Base-by-base conservation (phyloP, 495 filamentous ascomycete species). In the Lasiosphaeria hispida region DNA sequence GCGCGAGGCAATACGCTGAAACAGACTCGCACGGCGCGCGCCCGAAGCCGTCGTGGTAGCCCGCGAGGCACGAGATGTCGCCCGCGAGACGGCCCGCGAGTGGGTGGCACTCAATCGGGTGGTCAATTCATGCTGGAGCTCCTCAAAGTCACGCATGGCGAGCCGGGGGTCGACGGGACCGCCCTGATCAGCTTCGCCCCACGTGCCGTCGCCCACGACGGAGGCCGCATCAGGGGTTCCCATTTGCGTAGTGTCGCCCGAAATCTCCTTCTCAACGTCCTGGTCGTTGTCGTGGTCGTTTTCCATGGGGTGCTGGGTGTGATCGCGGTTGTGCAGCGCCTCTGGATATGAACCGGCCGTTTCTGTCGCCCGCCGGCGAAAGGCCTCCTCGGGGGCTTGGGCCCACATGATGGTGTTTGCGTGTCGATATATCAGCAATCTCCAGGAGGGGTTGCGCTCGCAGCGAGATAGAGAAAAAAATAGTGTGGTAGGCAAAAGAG, bases 81-180 rank as follows among this genome's bases (percentile, higher is more conserved):
- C 23, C 23, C 33, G 0, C 11, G 7, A 8, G 44, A 30, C 53
- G 3, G 55, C 48, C 15, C 64, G 58, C 10, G 62, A 64, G 18
- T 47, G 50, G 0, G 53, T 60, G 0, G 14, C 47, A 14, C 30
- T 64, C 33, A 64, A 42, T 0, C 54, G 43, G 1, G 83, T 82
- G 57, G 82, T 81, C 54, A 94, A 76, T 58, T 89, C 84, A 6
- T 78, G 75, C 30, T 83, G 79, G 69, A 94, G 80, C 4, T 83
- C 83, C 54, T 90, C 83, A 55, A 85, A 86, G 42, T 92, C 84
- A 53, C 87, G 83, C 82, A 88, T 86, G 17, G 90, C 88, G 49
- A 76, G 69, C 13, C 74, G 73, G 52, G 84, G 78, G 64, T 79
- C 83, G 59, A 90, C 81, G 7, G 82, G 82, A 10, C 83, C 82